Base-by-base conservation (phyloP, 2,329 filamentous ascomycete genomes). In the Cercospora sp. region DNA sequence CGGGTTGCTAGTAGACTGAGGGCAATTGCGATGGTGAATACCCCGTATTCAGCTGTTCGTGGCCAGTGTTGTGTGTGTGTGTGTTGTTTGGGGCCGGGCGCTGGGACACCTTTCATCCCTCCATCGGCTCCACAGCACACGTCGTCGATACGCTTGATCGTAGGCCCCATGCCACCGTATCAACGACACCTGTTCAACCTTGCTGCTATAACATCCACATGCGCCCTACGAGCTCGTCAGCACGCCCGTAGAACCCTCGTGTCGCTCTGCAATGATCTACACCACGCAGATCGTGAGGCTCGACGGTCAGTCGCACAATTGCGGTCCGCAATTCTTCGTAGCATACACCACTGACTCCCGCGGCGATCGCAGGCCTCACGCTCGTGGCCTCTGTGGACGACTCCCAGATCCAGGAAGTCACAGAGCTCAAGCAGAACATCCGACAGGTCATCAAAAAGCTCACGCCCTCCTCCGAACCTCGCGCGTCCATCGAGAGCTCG, bases 301-400 rank as follows among this genome's bases (percentile, higher is more conserved):
- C 62, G 95, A 98, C 82, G 94, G 93, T 95, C 79, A 71, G 81
- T 72, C 78, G 45, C 16, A 68, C 79, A 71, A 81, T 72, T 78
- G 45, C 16, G 68, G 13, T 66, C 59, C 61, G 61, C 55, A 60
- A 37, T 55, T 45, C 65, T 61, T n/a, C 62, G 40, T 28, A 28
- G 34, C 59, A n/a, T 55, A 58, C 53, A 43, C 67, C 62, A 69
- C 68, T 71, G 65, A 72, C 67, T 65, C 30, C 30, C 63, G 70
- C 30, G 61, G 28, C 60, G 70, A 67, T 72, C 61, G 37, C 76
- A 97, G 94, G 94, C 86, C 88, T 98, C 73, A 94, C 97, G 86
- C 88, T 99, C 74, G 94, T 93, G 78, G 94, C 94, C 69, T 97
- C 94, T 2, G 92, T 97, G 76, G 95, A 98, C 81, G 93, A 97